These are phyloP conservation scores for Agapanthus africanus DNA, from an alignment of 106 monocot species.

Conservation along the genomic window DNA sequence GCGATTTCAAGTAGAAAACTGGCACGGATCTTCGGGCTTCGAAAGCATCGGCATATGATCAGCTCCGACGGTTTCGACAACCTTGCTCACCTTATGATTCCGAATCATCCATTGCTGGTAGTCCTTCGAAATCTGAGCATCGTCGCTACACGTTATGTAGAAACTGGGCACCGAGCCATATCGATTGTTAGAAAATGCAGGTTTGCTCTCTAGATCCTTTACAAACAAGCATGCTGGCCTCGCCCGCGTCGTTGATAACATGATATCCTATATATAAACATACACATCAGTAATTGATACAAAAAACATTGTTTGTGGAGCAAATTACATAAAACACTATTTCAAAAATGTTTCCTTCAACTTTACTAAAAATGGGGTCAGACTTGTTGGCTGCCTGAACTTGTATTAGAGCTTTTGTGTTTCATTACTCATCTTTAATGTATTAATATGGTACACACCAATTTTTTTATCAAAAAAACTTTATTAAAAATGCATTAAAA, in stretches of 20 bases:
- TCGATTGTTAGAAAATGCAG: constrained; percentile 9
- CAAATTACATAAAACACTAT: too few species aligned
- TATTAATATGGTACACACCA: too few species aligned
- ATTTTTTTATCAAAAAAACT: too few species aligned
- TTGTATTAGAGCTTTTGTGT: too few species aligned
- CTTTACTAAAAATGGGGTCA: too few species aligned
- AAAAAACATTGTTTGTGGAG: too few species aligned
- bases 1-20: too few species aligned
- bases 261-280: not conserved
- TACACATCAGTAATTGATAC: not conserved
- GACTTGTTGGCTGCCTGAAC: too few species aligned
- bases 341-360: too few species aligned
- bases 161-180: constrained; percentile 18
- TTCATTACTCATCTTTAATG: too few species aligned
- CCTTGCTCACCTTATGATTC: constrained; percentile 13
- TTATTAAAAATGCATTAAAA: too few species aligned
- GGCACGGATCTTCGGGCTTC: constrained; percentile 13
- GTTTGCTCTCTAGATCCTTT: not conserved
- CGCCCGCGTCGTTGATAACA: not conserved
- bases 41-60: constrained; percentile 33
- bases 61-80: constrained; percentile 10
- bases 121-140: not conserved
- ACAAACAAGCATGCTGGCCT: not conserved
- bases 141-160: constrained; percentile 19
- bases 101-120: constrained; percentile 27